Conservation (phyloP, 2,329 filamentous ascomycete species). For the Madurella mycetomatis region DNA sequence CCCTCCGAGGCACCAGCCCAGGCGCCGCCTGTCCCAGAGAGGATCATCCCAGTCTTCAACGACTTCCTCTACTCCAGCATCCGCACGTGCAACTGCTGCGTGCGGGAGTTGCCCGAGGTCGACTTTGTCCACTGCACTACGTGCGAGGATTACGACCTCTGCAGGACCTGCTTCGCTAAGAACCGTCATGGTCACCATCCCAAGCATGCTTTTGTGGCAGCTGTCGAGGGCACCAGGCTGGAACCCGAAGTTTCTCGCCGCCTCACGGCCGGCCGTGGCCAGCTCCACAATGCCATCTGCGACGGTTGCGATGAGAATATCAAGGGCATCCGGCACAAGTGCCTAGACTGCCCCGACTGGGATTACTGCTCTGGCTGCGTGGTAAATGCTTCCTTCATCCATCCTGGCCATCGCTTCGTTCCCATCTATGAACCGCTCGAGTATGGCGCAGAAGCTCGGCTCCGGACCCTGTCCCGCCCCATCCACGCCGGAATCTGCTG, state of each 20-base stretch:
- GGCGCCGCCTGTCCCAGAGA: slow-evolving; percentile 12
- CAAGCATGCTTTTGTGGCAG: slow-evolving; percentile 71
- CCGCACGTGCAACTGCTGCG: slow-evolving; percentile 67
- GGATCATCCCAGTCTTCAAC: slow-evolving; percentile 24
- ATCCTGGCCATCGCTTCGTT: slow-evolving; percentile 83
- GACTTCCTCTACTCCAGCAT: slow-evolving; percentile 33
- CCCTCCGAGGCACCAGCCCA: slow-evolving; percentile 14
- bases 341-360: slow-evolving; percentile 94
- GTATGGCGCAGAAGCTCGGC: slow-evolving; percentile 32
- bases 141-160: slow-evolving; percentile 91
- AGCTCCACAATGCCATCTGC: slow-evolving; percentile 82
- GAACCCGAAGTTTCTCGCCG: slow-evolving; percentile 59
- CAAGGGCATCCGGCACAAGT: slow-evolving; percentile 89
- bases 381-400: slow-evolving; percentile 59
- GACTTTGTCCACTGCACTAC: slow-evolving; percentile 79
- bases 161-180: slow-evolving; percentile 71
- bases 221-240: slow-evolving; percentile 58
- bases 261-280: slow-evolving; percentile 74
- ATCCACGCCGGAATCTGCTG: slow-evolving; percentile 86
- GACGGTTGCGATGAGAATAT: slow-evolving; percentile 92
- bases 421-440: slow-evolving; percentile 72
- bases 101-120: slow-evolving; percentile 66
- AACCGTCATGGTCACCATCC: slow-evolving; percentile 88
- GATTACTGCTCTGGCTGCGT: slow-evolving; percentile 85
- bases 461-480: slow-evolving; percentile 38